A percentile compares a stretch with the other conserved stretches of the same genome.
phyloP scores from a whole-genome alignment of 192 early-diverging fungal genomes.

The Kappamyces sp. region DNA sequence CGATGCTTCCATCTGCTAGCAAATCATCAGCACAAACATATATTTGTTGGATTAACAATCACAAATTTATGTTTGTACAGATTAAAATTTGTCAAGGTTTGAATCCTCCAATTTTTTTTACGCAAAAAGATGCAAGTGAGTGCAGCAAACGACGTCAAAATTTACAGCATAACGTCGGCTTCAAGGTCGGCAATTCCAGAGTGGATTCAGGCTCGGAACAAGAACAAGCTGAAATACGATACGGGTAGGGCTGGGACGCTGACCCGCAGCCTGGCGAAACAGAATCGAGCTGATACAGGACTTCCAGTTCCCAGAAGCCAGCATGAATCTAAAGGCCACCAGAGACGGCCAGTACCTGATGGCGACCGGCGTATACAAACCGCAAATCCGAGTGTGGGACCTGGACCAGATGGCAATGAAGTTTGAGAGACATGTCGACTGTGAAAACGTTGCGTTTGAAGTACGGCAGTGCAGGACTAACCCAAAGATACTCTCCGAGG shows the following conservation, averaged over 20 bases:
- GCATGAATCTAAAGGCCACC: constrained; percentile 73
- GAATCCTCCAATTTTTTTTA: not conserved
- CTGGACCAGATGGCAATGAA: constrained; percentile 92
- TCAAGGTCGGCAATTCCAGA: constrained; percentile 74
- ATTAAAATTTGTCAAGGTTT: too few species aligned
- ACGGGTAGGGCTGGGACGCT: constrained; percentile 41
- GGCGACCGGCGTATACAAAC: constrained; percentile 97
- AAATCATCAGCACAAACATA: too few species aligned
- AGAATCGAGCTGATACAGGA: constrained; percentile 96
- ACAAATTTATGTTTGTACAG: too few species aligned
- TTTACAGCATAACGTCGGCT: constrained; percentile 64
- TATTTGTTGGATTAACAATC: too few species aligned
- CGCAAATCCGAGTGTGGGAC: constrained; percentile 93
- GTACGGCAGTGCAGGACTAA: constrained; percentile 5
- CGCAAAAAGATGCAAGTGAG: constrained; percentile 56
- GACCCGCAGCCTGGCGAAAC: constrained; percentile 68
- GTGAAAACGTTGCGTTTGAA: constrained; percentile 74
- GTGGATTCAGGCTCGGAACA: constrained; percentile 84
- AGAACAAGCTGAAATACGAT: constrained; percentile 83
- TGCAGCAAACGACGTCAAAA: constrained; percentile 90
- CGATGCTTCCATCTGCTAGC: too few species aligned
- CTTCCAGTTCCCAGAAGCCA: constrained; percentile 96
- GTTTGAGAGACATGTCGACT: constrained; percentile 92
- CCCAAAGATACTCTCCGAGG: constrained; percentile 74
- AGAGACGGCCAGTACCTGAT: constrained; percentile 80